Conservation (phyloP, 2,329 filamentous ascomycete species). For the Diaporthe helianthi region DNA sequence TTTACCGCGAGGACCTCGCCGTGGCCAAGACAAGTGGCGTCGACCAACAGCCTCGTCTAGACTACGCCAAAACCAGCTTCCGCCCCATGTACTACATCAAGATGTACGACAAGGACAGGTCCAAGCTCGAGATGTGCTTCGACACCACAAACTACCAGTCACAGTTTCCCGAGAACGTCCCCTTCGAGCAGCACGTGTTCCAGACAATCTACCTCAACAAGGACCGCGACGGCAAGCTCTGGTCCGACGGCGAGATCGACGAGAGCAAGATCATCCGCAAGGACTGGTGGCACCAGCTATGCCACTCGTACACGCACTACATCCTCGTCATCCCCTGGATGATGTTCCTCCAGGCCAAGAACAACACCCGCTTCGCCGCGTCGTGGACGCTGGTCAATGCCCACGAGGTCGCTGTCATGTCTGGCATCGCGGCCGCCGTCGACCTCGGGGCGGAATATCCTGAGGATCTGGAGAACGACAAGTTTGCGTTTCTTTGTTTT, state of each 20-base stretch:
- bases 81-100: constrained; percentile 22
- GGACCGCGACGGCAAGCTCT: constrained; percentile 1
- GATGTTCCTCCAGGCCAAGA: constrained; percentile 19
- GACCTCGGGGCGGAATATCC: not conserved
- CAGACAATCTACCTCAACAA: constrained; percentile 18
- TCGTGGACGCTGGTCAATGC: constrained; percentile 13
- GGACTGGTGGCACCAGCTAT: constrained; percentile 22
- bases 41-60: constrained; percentile 1
- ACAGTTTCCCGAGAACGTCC: constrained; percentile 8
- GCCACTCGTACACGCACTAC: constrained; percentile 14
- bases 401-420: constrained; percentile 19
- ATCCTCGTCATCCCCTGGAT: constrained; percentile 14
- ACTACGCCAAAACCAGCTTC: not conserved
- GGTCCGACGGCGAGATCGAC: constrained; percentile 13
- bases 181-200: constrained; percentile 11
- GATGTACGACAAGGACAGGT: constrained; percentile 11
- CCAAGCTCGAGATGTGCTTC: constrained; percentile 18
- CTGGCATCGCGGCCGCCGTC: constrained; percentile 5
- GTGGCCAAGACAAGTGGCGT: constrained; percentile 1
- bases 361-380: constrained; percentile 1
- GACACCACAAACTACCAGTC: constrained; percentile 13
- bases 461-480: constrained; percentile 12
- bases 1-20: constrained; percentile 5
- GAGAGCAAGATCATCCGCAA: constrained; percentile 16
- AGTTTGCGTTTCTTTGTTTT: constrained; percentile 2